Percentiles rank a stretch among this genome's conserved stretches.
These are phyloP conservation scores for thale cress (Arabidopsis thaliana) DNA, from an alignment of 345 rosid species.

Conservation along the genomic window DNA sequence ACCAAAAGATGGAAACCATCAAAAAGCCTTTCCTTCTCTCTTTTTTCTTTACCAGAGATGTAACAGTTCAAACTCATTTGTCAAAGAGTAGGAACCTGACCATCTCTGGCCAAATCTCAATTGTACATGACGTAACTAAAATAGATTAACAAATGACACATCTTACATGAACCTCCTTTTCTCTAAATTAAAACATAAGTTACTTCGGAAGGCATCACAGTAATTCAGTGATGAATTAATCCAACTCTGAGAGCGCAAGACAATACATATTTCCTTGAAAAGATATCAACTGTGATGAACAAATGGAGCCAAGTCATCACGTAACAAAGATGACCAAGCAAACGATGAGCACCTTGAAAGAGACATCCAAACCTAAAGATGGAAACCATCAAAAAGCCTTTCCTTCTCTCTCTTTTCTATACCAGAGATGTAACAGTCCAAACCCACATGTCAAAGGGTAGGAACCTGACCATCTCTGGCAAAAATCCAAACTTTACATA, in stretches of 20 bases:
- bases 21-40: constrained; percentile 43
- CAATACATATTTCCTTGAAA: neutral
- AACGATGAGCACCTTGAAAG: constrained; percentile 48
- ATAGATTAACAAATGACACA: neutral
- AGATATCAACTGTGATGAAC: constrained; percentile 37
- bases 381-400: constrained; percentile 51
- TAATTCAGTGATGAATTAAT: neutral
- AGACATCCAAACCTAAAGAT: constrained; percentile 37
- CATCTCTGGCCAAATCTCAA: constrained; percentile 36
- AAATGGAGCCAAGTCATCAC: constrained; percentile 45
- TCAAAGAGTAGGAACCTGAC: constrained; percentile 50
- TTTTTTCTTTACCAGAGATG: constrained; percentile 54
- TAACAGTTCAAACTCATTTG: constrained; percentile 49
- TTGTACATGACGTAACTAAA: neutral
- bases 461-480: constrained; percentile 53
- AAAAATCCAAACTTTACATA: neutral
- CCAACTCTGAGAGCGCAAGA: neutral
- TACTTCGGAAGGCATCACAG: neutral
- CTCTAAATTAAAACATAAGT: neutral
- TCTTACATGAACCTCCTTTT: neutral
- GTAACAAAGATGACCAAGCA: constrained; percentile 34
- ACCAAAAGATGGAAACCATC: constrained; percentile 53
- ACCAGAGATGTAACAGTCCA: constrained; percentile 61
- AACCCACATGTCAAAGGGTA: constrained; percentile 39
- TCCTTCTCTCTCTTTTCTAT: constrained; percentile 45